Base-by-base conservation (phyloP, 2,329 filamentous ascomycete species). In the Albophoma yamanashiensis region DNA sequence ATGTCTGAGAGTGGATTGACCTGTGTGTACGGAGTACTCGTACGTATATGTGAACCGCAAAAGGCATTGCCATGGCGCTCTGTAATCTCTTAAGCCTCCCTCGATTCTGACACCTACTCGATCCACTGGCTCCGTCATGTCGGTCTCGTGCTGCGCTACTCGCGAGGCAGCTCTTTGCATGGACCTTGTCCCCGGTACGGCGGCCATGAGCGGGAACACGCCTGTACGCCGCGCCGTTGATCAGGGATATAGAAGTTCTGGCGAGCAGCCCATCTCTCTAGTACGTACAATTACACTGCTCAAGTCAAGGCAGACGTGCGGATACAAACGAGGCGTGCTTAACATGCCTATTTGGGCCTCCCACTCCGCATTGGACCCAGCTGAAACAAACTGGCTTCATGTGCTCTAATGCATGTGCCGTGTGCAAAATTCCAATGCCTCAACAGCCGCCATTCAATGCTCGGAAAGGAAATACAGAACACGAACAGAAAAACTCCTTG, bases 401-500 rank as follows among this genome's bases (percentile, higher is more conserved):
- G 9, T 34, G 27, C 34, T 52, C 47, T 52, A 52, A 31, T 52
- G 27, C 47, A 52, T 52, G 47, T 20, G 47, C 27, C 47, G 17
- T 52, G 27, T 12, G 15, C n/a, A 52, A 34, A 20, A 34, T 8
- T 17, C 47, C 8, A 34, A n/a, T 34, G 27, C 47, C 47, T 27
- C 27, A 52, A 34, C 47, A 34, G 47, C 47, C 47, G 47, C 47
- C 47, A 25, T 34, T 52, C 20, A 52, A 52, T 12, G 27, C 47
- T 34, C 25, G 27, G 8, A 20, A 52, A 34, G 47, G 27, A 20
- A 17, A 17, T 39, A 25, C 2, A 17, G 39, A 40, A 17, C 8
- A 45, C 17, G 4, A 50, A 65, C 66, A 63, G 62, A 68, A 56
- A 31, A 70, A 69, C 65, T 64, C 69, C 68, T 58, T 62, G 66